A percentile compares a stretch with the other conserved stretches of the same genome.
Evolutionary conservation across 2,329 filamentous ascomycete species (phyloP).

Genomic region (Ceratocystiopsis minuta): DNA sequence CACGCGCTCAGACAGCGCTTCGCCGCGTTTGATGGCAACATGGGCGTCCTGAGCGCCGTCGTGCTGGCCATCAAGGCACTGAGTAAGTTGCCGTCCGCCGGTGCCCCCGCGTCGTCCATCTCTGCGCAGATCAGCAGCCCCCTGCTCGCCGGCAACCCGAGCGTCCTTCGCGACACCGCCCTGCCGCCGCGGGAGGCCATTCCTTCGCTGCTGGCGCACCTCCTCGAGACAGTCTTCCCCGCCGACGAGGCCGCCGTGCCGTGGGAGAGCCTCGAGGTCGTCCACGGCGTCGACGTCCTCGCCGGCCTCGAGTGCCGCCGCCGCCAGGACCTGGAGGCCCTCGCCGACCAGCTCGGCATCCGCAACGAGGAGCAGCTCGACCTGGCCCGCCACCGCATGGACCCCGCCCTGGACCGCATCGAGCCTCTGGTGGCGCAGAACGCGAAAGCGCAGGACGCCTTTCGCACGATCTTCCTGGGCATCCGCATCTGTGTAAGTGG

Average conservation of each 20-base stretch:
- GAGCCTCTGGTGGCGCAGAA: constrained; percentile 5
- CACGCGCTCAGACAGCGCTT: not conserved
- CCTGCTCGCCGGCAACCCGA: not conserved
- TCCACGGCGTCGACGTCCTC: constrained; percentile 6
- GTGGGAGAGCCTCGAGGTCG: constrained; percentile 4
- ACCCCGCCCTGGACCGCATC: constrained; percentile 1
- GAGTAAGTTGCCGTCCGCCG: not conserved
- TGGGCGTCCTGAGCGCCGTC: constrained; percentile 4
- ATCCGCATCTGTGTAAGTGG: constrained; percentile 8
- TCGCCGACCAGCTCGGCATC: constrained; percentile 3
- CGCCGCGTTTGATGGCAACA: constrained; percentile 5
- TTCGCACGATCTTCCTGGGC: constrained; percentile 8
- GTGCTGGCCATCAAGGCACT: constrained; percentile 6
- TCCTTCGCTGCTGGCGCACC: not conserved
- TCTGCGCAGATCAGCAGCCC: too few relatives aligned
- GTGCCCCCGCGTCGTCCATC: not conserved
- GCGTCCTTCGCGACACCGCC: not conserved
- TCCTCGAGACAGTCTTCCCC: constrained; percentile 4
- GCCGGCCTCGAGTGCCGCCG: constrained; percentile 6
- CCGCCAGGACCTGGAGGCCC: constrained; percentile 5
- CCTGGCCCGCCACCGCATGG: constrained; percentile 2
- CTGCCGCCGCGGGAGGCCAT: not conserved
- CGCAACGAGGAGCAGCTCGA: constrained; percentile 1
- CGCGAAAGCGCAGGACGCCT: constrained; percentile 3
- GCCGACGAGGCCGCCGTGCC: constrained; percentile 2